Percentiles rank a stretch among this genome's conserved stretches.
phyloP scores from a whole-genome alignment of 305 asterid genomes.

The Solanum hybrid region DNA sequence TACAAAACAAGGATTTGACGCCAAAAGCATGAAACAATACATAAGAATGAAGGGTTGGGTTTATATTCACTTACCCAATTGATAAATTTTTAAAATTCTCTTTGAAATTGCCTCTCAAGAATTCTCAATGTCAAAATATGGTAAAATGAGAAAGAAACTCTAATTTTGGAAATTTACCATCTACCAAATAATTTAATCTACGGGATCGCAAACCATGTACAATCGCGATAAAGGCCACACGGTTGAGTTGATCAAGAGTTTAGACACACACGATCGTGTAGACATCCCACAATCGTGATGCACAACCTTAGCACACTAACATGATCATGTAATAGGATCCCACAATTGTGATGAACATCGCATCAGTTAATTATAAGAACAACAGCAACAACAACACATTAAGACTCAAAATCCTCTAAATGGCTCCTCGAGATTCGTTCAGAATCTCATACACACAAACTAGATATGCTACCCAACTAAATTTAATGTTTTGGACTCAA shows the following conservation, averaged over 20 bases:
- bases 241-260: background rate
- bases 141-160: background rate
- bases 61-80: background rate
- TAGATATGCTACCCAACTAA: background rate
- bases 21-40: background rate
- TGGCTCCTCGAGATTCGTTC: background rate
- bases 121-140: background rate
- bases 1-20: background rate
- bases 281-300: background rate
- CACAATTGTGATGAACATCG: background rate
- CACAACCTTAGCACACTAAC: background rate
- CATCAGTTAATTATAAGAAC: background rate
- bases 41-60: background rate
- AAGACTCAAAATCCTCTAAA: background rate
- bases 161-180: background rate
- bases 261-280: background rate
- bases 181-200: background rate
- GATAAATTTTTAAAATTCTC: background rate
- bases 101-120: background rate
- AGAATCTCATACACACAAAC: background rate
- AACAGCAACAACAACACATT: background rate
- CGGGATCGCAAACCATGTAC: background rate
- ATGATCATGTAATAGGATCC: background rate
- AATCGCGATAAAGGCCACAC: background rate
- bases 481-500: background rate